A percentile compares a stretch with the other conserved stretches of the same genome.
These are phyloP conservation scores for Persicaria tinctoria DNA, from an alignment of 148 eudicot species.

Conservation along the genomic window DNA sequence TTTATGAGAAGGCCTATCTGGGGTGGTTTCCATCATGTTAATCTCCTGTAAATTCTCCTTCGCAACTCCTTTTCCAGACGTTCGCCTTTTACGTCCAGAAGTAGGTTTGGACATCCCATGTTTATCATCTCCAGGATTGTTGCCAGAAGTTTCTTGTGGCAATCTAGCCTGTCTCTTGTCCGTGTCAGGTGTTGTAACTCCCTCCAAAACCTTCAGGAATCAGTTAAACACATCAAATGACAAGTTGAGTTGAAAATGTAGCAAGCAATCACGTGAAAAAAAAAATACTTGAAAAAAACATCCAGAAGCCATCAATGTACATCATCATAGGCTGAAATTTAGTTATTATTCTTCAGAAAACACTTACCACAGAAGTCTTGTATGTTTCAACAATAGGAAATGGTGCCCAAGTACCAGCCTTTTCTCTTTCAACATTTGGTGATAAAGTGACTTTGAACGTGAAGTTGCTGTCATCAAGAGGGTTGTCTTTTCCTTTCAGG, in stretches of 20 bases:
- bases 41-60: slow-evolving; percentile 28
- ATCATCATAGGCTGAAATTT: neutral
- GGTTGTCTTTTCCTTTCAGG: slow-evolving; percentile 22
- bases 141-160: slow-evolving; percentile 24
- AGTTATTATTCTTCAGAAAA: neutral
- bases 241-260: neutral
- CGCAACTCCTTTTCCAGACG: slow-evolving; percentile 38
- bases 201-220: slow-evolving; percentile 14
- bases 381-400: slow-evolving; percentile 26
- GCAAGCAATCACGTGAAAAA: neutral
- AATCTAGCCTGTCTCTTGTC: slow-evolving; percentile 9
- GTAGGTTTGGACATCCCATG: slow-evolving; percentile 38
- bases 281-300: neutral
- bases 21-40: slow-evolving; percentile 31
- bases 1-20: slow-evolving; percentile 24
- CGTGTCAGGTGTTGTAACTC: slow-evolving; percentile 8
- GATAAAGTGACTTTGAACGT: slow-evolving; percentile 52
- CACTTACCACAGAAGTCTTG: slow-evolving; percentile 22
- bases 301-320: neutral
- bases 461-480: slow-evolving; percentile 48
- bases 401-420: slow-evolving; percentile 35
- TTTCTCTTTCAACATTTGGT: slow-evolving; percentile 34
- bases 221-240: neutral
- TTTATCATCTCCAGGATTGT: slow-evolving; percentile 30
- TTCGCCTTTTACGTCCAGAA: slow-evolving; percentile 60